Percentiles rank a stretch among this genome's conserved stretches.
Conservation (phyloP, 352 stramenopile species). For the Phytophthora pinifolia region DNA sequence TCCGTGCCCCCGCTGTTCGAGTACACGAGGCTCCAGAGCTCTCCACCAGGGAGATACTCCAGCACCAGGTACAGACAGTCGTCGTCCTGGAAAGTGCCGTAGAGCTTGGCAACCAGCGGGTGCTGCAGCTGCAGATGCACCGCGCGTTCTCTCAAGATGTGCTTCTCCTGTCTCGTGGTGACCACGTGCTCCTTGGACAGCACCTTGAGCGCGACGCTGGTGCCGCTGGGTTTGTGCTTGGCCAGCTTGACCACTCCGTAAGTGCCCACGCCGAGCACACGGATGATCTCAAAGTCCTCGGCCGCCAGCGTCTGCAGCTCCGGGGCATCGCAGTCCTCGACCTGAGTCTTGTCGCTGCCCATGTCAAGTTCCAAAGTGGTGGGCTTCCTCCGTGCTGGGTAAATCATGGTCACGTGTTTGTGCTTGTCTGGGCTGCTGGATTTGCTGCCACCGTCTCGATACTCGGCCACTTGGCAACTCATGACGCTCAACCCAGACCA, state of each 20-base stretch:
- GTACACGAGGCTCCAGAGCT: conserved; percentile 81
- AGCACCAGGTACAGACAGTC: conserved; percentile 83
- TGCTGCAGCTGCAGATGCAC: conserved; percentile 70
- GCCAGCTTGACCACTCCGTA: conserved; percentile 84
- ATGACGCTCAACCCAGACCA: conserved; percentile 9
- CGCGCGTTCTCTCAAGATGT: conserved; percentile 73
- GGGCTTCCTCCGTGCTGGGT: conserved; percentile 3
- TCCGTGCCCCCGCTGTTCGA: conserved; percentile 29
- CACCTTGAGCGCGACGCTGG: conserved; percentile 73
- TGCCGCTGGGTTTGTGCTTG: conserved; percentile 54
- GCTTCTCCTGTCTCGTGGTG: conserved; percentile 70
- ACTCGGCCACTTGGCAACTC: conserved; percentile 32
- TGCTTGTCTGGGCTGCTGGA: conserved; percentile 15
- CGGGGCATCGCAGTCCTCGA: conserved; percentile 25
- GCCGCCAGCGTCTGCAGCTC: conserved; percentile 43
- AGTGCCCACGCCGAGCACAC: conserved; percentile 72
- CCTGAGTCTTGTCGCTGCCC: conserved; percentile 18
- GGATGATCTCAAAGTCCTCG: conserved; percentile 65
- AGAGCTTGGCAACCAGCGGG: conserved; percentile 67
- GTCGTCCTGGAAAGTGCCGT: conserved; percentile 83
- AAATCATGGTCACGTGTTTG: conserved; percentile 21
- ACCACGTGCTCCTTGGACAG: conserved; percentile 77
- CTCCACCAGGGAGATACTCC: conserved; percentile 75
- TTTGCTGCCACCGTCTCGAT: conserved; percentile 1
- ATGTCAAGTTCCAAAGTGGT: conserved; percentile 15